Evolutionary conservation across 2,329 filamentous ascomycete genomes (phyloP).

Genomic region (Sarocladium oryzae): DNA sequence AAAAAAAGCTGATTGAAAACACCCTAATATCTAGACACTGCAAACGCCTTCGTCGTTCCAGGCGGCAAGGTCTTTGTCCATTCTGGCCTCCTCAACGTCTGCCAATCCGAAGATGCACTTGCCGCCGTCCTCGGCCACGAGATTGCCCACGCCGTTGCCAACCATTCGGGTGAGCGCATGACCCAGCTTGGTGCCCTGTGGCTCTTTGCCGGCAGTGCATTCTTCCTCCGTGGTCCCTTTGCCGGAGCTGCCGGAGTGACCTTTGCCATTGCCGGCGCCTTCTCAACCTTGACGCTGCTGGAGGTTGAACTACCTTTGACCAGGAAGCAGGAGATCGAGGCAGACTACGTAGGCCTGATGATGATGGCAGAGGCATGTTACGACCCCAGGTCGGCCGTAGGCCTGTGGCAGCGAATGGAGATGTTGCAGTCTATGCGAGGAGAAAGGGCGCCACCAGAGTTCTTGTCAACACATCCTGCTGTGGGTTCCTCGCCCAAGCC

Average conservation of each 20-base stretch:
- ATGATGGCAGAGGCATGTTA: conserved; percentile 81
- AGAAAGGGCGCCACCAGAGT: conserved; percentile 53
- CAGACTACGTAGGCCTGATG: conserved; percentile 74
- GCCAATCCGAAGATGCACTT: conserved; percentile 59
- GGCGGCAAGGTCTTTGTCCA: conserved; percentile 77
- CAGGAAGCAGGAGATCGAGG: conserved; percentile 67
- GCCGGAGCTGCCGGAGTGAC: conserved; percentile 37
- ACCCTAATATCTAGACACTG: conserved; percentile 33
- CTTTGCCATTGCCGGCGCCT: conserved; percentile 54
- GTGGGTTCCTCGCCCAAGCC: conserved; percentile 35
- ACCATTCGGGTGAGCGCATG: conserved; percentile 59
- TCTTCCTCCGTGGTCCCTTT: conserved; percentile 40
- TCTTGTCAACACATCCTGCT: conserved; percentile 71
- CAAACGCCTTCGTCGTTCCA: conserved; percentile 73
- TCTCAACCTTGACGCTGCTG: conserved; percentile 21
- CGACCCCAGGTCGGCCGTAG: conserved; percentile 59
- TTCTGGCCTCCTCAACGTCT: conserved; percentile 64
- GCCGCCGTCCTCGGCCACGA: conserved; percentile 74
- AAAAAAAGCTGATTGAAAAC: too few species aligned
- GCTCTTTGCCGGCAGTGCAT: conserved; percentile 22
- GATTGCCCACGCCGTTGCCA: conserved; percentile 69
- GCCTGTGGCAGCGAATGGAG: conserved; percentile 64
- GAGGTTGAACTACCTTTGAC: conserved; percentile 49
- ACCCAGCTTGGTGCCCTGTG: conserved; percentile 47
- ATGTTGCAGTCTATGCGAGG: conserved; percentile 29